phyloP scores from a whole-genome alignment of 768 basidiomycete genomes.

The Leucocoprinus sp. region DNA sequence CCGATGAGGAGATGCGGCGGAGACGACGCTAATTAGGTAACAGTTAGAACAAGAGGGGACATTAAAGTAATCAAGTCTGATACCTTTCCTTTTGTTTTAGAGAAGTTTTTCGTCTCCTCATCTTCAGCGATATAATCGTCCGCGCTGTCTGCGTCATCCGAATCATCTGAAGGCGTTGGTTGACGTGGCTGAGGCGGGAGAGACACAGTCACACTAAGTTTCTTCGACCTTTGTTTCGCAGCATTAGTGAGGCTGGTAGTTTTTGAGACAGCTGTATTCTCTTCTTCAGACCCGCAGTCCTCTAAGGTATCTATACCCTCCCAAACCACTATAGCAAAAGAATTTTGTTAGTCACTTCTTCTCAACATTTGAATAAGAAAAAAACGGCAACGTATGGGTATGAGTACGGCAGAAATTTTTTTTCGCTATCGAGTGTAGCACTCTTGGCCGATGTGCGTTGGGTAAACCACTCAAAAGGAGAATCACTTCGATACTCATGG shows the following conservation, averaged over 20 bases:
- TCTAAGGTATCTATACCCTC: constrained; percentile 58
- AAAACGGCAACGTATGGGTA: too few species aligned
- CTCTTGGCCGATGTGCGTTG: too few species aligned
- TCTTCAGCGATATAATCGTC: constrained; percentile 65
- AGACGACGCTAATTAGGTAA: constrained; percentile 1
- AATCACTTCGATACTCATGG: too few species aligned
- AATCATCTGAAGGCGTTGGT: constrained; percentile 28
- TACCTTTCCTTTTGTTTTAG: constrained; percentile 35
- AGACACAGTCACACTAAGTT: constrained; percentile 16
- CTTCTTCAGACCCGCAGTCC: constrained; percentile 25
- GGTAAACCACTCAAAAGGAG: too few species aligned
- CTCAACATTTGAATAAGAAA: constrained; percentile 6
- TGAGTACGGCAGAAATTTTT: too few species aligned
- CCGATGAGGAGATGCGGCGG: not conserved
- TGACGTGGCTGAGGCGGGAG: not conserved
- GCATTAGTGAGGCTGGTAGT: not conserved
- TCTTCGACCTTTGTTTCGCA: constrained; percentile 20
- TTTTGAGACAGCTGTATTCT: constrained; percentile 8
- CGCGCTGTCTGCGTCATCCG: constrained; percentile 48
- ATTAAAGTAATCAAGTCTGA: too few species aligned
- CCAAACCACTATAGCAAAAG: constrained; percentile 51
- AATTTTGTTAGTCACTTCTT: constrained; percentile 13
- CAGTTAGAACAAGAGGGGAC: not conserved
- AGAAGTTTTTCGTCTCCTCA: constrained; percentile 25
- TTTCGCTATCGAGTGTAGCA: too few species aligned